Evolutionary conservation across 305 asterid species (phyloP).

Genomic region (Striga hermonthica): DNA sequence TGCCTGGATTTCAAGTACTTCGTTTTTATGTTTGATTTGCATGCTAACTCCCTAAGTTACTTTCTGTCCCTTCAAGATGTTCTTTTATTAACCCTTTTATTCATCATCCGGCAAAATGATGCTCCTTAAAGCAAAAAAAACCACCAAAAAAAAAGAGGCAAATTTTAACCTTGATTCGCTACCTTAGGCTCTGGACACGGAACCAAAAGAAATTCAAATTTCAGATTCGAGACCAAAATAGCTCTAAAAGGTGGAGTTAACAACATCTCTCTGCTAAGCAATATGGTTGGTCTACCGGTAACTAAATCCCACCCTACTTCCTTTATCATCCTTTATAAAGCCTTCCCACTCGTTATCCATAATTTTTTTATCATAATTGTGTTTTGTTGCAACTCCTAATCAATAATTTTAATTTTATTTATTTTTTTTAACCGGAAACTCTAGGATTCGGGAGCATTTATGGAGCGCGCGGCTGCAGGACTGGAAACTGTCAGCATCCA

Average conservation of each 20-base stretch:
- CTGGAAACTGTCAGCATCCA: conserved; percentile 41
- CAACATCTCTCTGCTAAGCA: conserved; percentile 70
- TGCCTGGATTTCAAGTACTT: neutral
- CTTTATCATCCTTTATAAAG: neutral
- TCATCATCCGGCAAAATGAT: no score
- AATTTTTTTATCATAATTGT: no score
- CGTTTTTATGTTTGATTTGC: neutral
- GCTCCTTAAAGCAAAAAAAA: no score
- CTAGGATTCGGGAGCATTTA: conserved; percentile 77
- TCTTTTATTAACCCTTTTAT: no score
- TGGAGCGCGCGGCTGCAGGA: conserved; percentile 65
- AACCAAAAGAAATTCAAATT: conserved; percentile 34
- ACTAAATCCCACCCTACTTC: conserved; percentile 12
- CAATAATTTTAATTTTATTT: neutral
- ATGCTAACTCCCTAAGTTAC: neutral
- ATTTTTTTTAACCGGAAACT: conserved; percentile 18
- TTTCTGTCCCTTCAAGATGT: no score
- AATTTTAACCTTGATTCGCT: conserved; percentile 14
- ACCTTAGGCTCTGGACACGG: conserved; percentile 70
- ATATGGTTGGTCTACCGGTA: conserved; percentile 83
- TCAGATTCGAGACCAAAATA: conserved; percentile 38
- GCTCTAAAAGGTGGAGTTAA: conserved; percentile 48
- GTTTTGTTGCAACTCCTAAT: neutral
- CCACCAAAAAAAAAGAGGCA: no score
- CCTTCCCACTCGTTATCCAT: no score